Evolutionary conservation across 805 yeast species (phyloP).

Genomic region (Torulaspora quercuum): DNA sequence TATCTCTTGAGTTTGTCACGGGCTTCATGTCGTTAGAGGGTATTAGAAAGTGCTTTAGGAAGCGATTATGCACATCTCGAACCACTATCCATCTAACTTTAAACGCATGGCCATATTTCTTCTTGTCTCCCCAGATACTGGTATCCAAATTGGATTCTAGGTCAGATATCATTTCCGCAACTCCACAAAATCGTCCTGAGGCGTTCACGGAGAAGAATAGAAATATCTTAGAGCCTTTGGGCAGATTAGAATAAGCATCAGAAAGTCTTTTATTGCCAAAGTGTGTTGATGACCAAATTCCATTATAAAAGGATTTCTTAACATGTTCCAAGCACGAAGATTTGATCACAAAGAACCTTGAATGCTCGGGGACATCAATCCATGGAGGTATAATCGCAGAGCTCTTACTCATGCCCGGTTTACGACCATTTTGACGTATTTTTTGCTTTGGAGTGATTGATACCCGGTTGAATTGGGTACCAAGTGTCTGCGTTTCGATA

Average conservation of each 20-base stretch:
- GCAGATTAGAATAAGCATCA: conserved; percentile 37
- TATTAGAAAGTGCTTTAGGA: conserved; percentile 45
- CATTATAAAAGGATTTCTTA: conserved; percentile 45
- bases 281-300: conserved; percentile 59
- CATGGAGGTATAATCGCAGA: conserved; percentile 27
- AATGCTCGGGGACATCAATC: conserved; percentile 33
- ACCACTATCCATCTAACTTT: conserved; percentile 51
- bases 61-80: conserved; percentile 49
- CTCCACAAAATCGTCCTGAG: conserved; percentile 56
- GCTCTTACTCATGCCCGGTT: conserved; percentile 2
- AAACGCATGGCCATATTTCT: conserved; percentile 51
- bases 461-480: conserved; percentile 1
- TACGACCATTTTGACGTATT: conserved; percentile 3
- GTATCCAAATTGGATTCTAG: conserved; percentile 33
- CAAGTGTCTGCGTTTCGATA: neutral
- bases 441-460: conserved; percentile 5
- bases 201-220: conserved; percentile 57
- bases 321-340: conserved; percentile 50
- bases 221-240: conserved; percentile 37
- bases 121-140: conserved; percentile 46
- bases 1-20: conserved; percentile 58
- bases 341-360: conserved; percentile 51
- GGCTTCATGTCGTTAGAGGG: conserved; percentile 48
- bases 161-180: conserved; percentile 49
- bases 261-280: conserved; percentile 53